These are phyloP conservation scores for Erythrophleum ivorense DNA, from an alignment of 331 rosid species.

Conservation along the genomic window DNA sequence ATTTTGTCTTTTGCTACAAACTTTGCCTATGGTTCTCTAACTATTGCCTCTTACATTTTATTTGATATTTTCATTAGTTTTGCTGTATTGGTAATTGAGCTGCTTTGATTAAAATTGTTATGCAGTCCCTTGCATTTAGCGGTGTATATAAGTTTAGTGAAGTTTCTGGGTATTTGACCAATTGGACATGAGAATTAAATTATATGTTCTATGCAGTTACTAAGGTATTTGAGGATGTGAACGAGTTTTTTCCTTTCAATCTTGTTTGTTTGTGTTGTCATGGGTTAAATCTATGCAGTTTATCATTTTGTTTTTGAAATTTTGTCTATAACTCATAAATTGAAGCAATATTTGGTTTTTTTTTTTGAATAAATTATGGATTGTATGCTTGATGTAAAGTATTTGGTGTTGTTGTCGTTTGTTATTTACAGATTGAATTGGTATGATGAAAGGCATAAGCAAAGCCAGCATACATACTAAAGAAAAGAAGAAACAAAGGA, in stretches of 20 bases:
- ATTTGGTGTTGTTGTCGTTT: neutral
- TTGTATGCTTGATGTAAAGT: neutral
- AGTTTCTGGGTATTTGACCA: neutral
- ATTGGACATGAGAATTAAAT: neutral
- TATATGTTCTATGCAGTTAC: neutral
- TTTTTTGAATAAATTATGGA: no score
- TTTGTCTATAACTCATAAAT: neutral
- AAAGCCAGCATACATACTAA: neutral
- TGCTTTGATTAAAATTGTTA: neutral
- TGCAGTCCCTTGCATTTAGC: neutral
- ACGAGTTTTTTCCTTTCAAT: neutral
- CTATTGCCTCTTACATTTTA: no score
- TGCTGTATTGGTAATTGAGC: neutral
- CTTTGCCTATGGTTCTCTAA: neutral
- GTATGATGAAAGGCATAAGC: constrained; percentile 24
- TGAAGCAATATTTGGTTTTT: neutral
- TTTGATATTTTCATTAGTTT: no score
- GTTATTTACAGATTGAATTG: neutral
- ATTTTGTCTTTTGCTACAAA: neutral
- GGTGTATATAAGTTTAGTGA: neutral
- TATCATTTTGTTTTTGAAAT: no score
- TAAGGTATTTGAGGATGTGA: neutral
- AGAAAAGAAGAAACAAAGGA: constrained; percentile 18
- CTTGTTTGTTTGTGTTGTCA: neutral
- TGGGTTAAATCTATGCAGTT: neutral